phyloP scores from a whole-genome alignment of 805 yeast genomes.

The Barnettozyma vustinii region DNA sequence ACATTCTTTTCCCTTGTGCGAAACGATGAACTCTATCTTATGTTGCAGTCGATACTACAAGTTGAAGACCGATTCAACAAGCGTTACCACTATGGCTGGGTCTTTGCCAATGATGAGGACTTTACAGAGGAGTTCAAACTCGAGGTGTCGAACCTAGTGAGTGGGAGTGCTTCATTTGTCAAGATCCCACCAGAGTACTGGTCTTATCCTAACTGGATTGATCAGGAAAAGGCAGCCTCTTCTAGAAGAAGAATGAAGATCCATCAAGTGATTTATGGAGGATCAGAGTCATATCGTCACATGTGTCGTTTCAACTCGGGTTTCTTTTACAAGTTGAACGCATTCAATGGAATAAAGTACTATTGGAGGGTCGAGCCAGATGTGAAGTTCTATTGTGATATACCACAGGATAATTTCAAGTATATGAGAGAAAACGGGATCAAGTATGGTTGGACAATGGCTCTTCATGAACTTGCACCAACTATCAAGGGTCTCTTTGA shows the following conservation, averaged over 20 bases:
- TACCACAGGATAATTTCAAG: constrained; percentile 75
- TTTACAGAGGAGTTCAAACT: constrained; percentile 77
- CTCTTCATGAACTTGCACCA: constrained; percentile 66
- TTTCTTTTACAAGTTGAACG: constrained; percentile 74
- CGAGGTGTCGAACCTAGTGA: constrained; percentile 60
- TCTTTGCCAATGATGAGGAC: constrained; percentile 82
- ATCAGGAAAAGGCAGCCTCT: constrained; percentile 54
- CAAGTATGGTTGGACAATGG: constrained; percentile 71
- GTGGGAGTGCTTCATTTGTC: constrained; percentile 78
- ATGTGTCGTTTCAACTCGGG: constrained; percentile 94
- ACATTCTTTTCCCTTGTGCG: constrained; percentile 67
- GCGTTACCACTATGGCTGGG: constrained; percentile 90
- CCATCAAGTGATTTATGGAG: constrained; percentile 54
- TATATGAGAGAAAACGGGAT: constrained; percentile 75
- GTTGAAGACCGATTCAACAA: constrained; percentile 69
- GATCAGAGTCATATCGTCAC: constrained; percentile 68
- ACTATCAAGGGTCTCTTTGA: constrained; percentile 79
- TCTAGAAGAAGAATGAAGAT: constrained; percentile 91
- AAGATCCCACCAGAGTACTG: constrained; percentile 76
- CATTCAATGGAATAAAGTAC: constrained; percentile 73
- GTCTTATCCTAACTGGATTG: constrained; percentile 84
- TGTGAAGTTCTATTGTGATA: constrained; percentile 73
- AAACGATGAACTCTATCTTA: constrained; percentile 53
- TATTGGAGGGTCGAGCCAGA: constrained; percentile 96
- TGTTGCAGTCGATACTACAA: constrained; percentile 54